phyloP scores from a whole-genome alignment of 2,329 filamentous ascomycete genomes.

The Trichoderma polysporum region DNA sequence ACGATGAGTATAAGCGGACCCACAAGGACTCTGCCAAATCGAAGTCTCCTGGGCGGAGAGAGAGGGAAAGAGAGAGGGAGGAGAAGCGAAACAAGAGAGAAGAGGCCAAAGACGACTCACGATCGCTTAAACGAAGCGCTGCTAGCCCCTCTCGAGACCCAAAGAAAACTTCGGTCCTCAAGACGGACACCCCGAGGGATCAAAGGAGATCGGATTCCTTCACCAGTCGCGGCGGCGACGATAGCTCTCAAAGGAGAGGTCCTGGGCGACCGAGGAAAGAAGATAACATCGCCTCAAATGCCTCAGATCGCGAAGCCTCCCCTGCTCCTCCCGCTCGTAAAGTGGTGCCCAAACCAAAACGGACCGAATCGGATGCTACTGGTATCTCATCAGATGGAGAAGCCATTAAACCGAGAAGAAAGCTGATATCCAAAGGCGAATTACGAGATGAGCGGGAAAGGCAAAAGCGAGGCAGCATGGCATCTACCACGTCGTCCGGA shows the following conservation, averaged over 20 bases:
- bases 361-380: conserved; percentile 54
- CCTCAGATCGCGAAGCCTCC: conserved; percentile 55
- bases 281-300: conserved; percentile 45
- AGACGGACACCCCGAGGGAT: conserved; percentile 48
- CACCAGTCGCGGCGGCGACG: conserved; percentile 42
- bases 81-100: conserved; percentile 44
- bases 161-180: conserved; percentile 44
- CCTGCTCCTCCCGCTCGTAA: conserved; percentile 54
- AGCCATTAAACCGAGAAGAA: conserved; percentile 58
- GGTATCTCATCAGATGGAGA: conserved; percentile 57
- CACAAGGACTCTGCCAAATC: conserved; percentile 50
- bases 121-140: conserved; percentile 46
- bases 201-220: conserved; percentile 48
- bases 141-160: conserved; percentile 51
- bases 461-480: conserved; percentile 58
- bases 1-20: conserved; percentile 60
- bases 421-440: conserved; percentile 63
- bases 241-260: conserved; percentile 50
- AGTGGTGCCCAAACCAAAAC: conserved; percentile 48
- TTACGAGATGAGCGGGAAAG: conserved; percentile 59
- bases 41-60: conserved; percentile 50
- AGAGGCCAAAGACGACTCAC: conserved; percentile 47
- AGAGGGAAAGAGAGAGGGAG: conserved; percentile 44
- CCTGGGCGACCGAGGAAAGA: conserved; percentile 57
- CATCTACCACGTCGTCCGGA: conserved; percentile 54